These are phyloP conservation scores for Babesia gibsoni DNA, from an alignment of 169 alveolate species.

Conservation along the genomic window DNA sequence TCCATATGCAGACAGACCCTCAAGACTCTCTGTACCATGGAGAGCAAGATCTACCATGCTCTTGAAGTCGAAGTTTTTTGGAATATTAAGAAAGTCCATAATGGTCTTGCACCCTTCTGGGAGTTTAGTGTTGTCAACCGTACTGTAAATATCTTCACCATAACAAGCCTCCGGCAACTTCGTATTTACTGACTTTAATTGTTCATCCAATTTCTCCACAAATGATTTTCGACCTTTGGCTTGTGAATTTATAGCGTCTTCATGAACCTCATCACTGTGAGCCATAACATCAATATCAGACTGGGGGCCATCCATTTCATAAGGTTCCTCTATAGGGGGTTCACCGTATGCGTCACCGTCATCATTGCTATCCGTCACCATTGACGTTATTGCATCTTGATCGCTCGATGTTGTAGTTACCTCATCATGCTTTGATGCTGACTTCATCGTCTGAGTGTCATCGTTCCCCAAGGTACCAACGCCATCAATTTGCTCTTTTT, in stretches of 20 bases:
- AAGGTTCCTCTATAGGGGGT: too few species aligned
- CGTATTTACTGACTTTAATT: background rate
- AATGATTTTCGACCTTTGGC: background rate
- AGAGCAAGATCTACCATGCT: constrained; percentile 35
- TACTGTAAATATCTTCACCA: constrained; percentile 17
- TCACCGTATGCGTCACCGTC: too few species aligned
- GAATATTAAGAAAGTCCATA: constrained; percentile 48
- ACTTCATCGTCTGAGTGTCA: too few species aligned
- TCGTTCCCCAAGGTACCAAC: background rate
- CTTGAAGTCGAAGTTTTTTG: constrained; percentile 53
- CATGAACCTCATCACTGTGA: too few species aligned
- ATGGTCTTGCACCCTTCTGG: constrained; percentile 63
- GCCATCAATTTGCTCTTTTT: background rate
- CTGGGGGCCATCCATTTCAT: too few species aligned
- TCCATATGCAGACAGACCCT: background rate
- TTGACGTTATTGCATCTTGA: background rate
- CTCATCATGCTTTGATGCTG: too few species aligned
- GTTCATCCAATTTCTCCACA: constrained; percentile 7
- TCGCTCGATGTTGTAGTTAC: too few species aligned
- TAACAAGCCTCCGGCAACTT: constrained; percentile 8
- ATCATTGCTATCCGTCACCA: background rate
- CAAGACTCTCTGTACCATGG: constrained; percentile 3
- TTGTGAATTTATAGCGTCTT: background rate
- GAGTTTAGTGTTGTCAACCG: constrained; percentile 13
- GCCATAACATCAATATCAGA: too few species aligned